These are phyloP conservation scores for Solanum chilense DNA, from an alignment of 257 asterid species.

Conservation along the genomic window DNA sequence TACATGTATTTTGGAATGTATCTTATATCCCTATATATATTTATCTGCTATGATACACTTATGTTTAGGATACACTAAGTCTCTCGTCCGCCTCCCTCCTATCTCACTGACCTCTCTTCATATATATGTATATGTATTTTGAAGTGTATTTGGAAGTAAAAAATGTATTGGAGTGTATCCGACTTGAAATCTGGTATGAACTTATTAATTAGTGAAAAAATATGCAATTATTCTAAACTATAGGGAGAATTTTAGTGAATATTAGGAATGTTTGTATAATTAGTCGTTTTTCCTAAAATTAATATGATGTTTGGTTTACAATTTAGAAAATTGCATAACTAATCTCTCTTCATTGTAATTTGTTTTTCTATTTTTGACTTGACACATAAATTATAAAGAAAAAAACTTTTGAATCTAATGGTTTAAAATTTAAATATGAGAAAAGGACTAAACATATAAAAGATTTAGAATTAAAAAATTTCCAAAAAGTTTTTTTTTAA, in stretches of 20 bases:
- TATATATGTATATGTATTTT: background rate
- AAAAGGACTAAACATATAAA: no score
- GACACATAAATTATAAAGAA: background rate
- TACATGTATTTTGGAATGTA: no score
- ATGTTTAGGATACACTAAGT: background rate
- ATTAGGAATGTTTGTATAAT: background rate
- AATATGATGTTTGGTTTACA: no score
- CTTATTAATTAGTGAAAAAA: no score
- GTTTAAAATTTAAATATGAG: background rate
- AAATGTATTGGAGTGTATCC: background rate
- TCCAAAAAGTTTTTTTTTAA: background rate
- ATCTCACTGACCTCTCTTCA: background rate
- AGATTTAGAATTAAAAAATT: no score
- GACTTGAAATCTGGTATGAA: background rate
- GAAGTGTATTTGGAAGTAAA: background rate
- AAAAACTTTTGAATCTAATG: no score
- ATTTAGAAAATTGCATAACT: no score
- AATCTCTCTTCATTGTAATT: background rate
- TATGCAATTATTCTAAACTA: no score
- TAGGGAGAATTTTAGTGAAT: background rate
- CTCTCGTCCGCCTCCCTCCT: background rate
- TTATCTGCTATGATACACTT: background rate
- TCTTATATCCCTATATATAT: no score
- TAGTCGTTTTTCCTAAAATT: no score
- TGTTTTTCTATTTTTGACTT: background rate